A percentile compares a stretch with the other conserved stretches of the same genome.
Evolutionary conservation across 768 basidiomycete species (phyloP).

Genomic region (Gymnopilus dilepis): DNA sequence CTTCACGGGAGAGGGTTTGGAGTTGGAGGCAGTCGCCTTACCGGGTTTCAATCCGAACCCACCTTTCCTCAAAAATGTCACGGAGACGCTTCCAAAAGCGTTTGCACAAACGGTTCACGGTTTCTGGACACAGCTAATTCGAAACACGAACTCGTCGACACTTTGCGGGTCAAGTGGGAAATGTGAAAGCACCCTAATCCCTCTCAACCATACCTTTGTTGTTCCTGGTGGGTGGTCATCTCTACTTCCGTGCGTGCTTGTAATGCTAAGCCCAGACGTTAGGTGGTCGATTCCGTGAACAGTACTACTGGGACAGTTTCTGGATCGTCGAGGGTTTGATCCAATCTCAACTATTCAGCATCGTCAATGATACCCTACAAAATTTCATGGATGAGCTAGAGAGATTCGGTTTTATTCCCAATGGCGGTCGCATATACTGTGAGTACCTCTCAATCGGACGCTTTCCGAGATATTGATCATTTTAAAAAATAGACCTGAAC

Average conservation of each 20-base stretch:
- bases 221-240: conserved; percentile 70
- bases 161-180: conserved; percentile 60
- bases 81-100: conserved; percentile 69
- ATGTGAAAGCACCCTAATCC: conserved; percentile 88
- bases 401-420: conserved; percentile 88
- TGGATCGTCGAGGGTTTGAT: conserved; percentile 92
- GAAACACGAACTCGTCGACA: conserved; percentile 72
- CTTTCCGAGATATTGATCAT: too few relatives aligned
- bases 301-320: conserved; percentile 76
- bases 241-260: too few relatives aligned
- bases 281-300: conserved; percentile 81
- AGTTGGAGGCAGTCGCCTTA: conserved; percentile 69
- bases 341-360: conserved; percentile 72
- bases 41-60: conserved; percentile 68
- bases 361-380: conserved; percentile 79
- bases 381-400: conserved; percentile 97
- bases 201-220: conserved; percentile 90
- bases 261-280: neutral
- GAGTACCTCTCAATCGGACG: too few relatives aligned
- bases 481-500: conserved; percentile 74
- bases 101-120: conserved; percentile 83
- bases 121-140: conserved; percentile 83
- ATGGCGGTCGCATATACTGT: conserved; percentile 94
- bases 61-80: conserved; percentile 70
- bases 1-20: conserved; percentile 86